These are phyloP conservation scores for Opeltia flavorubescens DNA, from an alignment of 495 filamentous ascomycete species.

Conservation along the genomic window DNA sequence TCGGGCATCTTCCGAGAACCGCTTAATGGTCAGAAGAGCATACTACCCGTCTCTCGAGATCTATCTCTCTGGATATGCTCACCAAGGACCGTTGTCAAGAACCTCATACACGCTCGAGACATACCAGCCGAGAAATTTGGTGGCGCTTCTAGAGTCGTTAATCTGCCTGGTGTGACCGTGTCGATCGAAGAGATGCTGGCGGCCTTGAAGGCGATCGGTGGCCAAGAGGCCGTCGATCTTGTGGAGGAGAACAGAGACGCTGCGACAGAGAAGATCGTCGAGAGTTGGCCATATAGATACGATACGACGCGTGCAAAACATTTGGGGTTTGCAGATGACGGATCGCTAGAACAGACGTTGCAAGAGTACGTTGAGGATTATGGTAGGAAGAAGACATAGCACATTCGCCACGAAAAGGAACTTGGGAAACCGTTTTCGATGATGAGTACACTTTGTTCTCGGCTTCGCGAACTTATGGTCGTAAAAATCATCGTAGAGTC, in stretches of 20 bases:
- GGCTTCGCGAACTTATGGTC: too few relatives aligned
- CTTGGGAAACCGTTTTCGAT: too few relatives aligned
- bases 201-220: constrained; percentile 53
- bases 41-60: constrained; percentile 44
- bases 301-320: constrained; percentile 41
- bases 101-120: constrained; percentile 48
- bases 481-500: too few relatives aligned
- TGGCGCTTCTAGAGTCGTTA: constrained; percentile 44
- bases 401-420: not conserved
- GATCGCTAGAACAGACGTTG: constrained; percentile 42
- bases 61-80: constrained; percentile 51
- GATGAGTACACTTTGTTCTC: too few relatives aligned
- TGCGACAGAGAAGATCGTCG: constrained; percentile 53
- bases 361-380: constrained; percentile 30
- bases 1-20: constrained; percentile 61
- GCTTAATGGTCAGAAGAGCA: constrained; percentile 46
- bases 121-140: constrained; percentile 40
- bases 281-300: constrained; percentile 59
- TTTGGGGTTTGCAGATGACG: constrained; percentile 49
- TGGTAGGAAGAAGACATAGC: not conserved
- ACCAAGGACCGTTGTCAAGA: constrained; percentile 53
- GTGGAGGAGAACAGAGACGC: constrained; percentile 54
- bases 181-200: constrained; percentile 64
- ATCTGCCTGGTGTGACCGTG: constrained; percentile 60
- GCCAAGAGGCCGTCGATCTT: constrained; percentile 48